Base-by-base conservation (phyloP, 306 rosid species). In the Sindora glabra region DNA sequence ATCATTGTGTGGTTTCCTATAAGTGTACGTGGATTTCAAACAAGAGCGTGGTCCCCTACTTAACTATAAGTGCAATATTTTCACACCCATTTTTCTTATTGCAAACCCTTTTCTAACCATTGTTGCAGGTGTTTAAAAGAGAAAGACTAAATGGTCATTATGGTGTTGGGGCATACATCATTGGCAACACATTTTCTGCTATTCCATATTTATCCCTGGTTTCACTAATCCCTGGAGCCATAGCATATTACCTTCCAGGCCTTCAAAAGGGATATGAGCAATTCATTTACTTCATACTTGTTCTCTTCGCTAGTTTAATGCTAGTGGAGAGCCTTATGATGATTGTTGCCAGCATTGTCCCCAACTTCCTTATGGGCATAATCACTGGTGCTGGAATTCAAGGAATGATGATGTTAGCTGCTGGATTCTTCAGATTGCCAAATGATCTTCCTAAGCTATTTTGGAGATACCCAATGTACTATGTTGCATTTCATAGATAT, bases 121-220 rank as follows among this genome's bases (percentile, higher is more conserved):
- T 47, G 11, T 21, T 42, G 15, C 61, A 78, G 87, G 73, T 81
- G 46, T 84, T 81, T 65, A 62, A 57, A 30, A 42, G 71, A 14
- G 91, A 81, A 50, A 78, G 87, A 40, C 50, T 84, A 29, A 84
- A 78, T 23, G 81, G 85, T 19, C 87, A 81, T 33, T 81, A 75
- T n/a, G 71, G 87, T 9, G 72, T 44, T 8, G 18, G 23, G 11
- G 56, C 82, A 1, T 84, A 71, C 48, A 76, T 81, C 6, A 52
- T 84, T 11, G 53, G 78, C 54, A 64, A 77, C 68, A 80, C 80
- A 19, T 12, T 84, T 11, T 83, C 90, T 10, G 52, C 90, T 0
- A 24, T 77, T 14, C 86, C 84, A 4, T 80, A 40, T 34, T 8
- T 83, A 40, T 0, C 74, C 6, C 23, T 80, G 0, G 52, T 49